These are phyloP conservation scores for Paecilomyces variotii DNA, from an alignment of 2,329 filamentous ascomycete genomes.

Conservation along the genomic window DNA sequence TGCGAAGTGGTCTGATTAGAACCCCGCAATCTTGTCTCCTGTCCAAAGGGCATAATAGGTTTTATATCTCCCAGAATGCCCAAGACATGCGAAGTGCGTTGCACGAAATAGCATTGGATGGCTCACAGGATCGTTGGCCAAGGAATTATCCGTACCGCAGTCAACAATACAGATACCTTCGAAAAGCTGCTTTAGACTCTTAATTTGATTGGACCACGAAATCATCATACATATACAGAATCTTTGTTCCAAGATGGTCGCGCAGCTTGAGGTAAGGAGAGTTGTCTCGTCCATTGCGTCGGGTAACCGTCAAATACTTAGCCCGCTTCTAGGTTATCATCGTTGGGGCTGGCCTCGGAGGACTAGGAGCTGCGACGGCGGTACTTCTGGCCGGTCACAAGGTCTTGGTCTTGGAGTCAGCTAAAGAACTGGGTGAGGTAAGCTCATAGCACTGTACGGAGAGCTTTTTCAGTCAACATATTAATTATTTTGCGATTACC, in stretches of 20 bases:
- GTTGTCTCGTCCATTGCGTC: not conserved
- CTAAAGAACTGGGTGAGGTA: slow-evolving; percentile 19
- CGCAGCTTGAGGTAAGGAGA: not conserved
- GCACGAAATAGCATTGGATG: not conserved
- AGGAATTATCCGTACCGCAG: not conserved
- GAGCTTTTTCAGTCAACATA: not conserved
- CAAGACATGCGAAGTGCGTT: not conserved
- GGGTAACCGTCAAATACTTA: not conserved
- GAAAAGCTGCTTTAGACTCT: not conserved
- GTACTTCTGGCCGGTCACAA: slow-evolving; percentile 17
- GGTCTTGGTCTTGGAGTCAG: slow-evolving; percentile 22
- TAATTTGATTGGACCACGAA: not conserved
- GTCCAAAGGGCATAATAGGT: not conserved
- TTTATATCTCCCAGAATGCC: not conserved
- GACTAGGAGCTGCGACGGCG: slow-evolving; percentile 22
- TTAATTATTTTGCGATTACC: slow-evolving; percentile 12
- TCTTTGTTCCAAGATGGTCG: not conserved
- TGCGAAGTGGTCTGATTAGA: not conserved
- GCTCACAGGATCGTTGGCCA: not conserved
- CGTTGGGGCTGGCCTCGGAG: slow-evolving; percentile 24
- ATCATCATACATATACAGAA: not conserved
- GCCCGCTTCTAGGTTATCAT: slow-evolving; percentile 11
- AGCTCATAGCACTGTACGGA: not conserved
- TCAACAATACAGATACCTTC: not conserved
- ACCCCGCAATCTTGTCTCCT: not conserved